phyloP scores from a whole-genome alignment of 148 eudicot species.

The Vaccinium vitisidaea region DNA sequence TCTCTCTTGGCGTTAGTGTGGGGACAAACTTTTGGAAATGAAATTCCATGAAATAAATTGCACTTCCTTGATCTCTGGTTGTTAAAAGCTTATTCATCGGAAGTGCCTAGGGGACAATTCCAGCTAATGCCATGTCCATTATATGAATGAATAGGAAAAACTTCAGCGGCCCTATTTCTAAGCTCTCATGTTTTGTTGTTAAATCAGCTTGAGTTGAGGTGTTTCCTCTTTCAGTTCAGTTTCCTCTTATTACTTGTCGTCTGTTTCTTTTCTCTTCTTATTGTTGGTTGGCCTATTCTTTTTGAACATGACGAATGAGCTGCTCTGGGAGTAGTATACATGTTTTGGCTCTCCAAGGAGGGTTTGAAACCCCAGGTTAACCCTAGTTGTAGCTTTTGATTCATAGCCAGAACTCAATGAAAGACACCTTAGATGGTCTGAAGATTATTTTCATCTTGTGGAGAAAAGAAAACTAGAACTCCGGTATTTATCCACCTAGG shows the following conservation, averaged over 20 bases:
- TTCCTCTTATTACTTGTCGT: background rate
- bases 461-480: background rate
- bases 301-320: background rate
- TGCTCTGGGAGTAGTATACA: background rate
- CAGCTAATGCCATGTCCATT: background rate
- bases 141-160: background rate
- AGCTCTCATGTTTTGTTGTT: background rate
- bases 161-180: background rate
- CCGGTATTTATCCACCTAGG: background rate
- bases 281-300: background rate
- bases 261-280: background rate
- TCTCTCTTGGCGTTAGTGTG: background rate
- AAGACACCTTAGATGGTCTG: background rate
- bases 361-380: background rate
- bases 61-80: background rate
- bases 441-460: background rate
- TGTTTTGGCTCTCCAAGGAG: conserved; percentile 2
- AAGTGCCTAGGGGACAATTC: background rate
- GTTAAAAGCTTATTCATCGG: background rate
- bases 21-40: background rate
- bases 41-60: background rate
- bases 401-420: background rate
- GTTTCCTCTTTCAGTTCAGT: background rate
- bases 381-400: background rate
- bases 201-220: background rate